A percentile compares a stretch with the other conserved stretches of the same genome.
These are phyloP conservation scores for Vararia minispora DNA, from an alignment of 768 basidiomycete genomes.

Conservation along the genomic window DNA sequence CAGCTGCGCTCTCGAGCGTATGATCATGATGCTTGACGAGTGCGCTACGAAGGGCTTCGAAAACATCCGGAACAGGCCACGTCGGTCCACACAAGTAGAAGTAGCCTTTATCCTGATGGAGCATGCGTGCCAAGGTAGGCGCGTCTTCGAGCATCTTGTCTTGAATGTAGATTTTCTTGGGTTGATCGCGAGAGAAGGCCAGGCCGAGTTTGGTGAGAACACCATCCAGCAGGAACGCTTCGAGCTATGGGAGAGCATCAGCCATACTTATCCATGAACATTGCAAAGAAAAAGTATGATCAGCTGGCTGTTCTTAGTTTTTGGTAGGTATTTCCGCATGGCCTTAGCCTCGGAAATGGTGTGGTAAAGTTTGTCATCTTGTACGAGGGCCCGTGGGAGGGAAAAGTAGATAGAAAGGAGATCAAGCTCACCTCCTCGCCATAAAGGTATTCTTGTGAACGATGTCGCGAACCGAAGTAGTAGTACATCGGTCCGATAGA, in stretches of 20 bases:
- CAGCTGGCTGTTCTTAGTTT: conserved; percentile 15
- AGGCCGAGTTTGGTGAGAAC: conserved; percentile 85
- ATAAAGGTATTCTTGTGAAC: conserved; percentile 93
- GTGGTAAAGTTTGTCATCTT: conserved; percentile 13
- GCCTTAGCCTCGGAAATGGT: conserved; percentile 7
- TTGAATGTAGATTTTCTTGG: conserved; percentile 95
- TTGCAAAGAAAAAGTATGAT: background rate
- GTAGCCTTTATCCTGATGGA: conserved; percentile 62
- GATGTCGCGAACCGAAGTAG: conserved; percentile 97
- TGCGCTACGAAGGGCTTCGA: conserved; percentile 80
- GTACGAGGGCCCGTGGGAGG: background rate
- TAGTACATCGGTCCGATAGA: conserved; percentile 90
- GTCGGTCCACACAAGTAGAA: conserved; percentile 98
- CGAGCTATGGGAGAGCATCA: conserved; percentile 33
- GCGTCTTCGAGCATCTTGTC: conserved; percentile 96
- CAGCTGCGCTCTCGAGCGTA: conserved; percentile 55
- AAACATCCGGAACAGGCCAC: conserved; percentile 99
- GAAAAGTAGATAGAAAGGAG: background rate
- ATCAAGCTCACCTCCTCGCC: conserved; percentile 54
- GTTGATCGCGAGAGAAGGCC: conserved; percentile 92
- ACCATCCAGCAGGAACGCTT: conserved; percentile 80
- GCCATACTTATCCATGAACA: background rate
- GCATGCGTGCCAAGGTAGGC: conserved; percentile 58
- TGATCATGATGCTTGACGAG: conserved; percentile 61
- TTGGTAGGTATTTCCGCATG: conserved; percentile 11